A percentile compares a stretch with the other conserved stretches of the same genome.
These are phyloP conservation scores for Talaromyces sp. DNA, from an alignment of 2,329 filamentous ascomycete species.

Conservation along the genomic window DNA sequence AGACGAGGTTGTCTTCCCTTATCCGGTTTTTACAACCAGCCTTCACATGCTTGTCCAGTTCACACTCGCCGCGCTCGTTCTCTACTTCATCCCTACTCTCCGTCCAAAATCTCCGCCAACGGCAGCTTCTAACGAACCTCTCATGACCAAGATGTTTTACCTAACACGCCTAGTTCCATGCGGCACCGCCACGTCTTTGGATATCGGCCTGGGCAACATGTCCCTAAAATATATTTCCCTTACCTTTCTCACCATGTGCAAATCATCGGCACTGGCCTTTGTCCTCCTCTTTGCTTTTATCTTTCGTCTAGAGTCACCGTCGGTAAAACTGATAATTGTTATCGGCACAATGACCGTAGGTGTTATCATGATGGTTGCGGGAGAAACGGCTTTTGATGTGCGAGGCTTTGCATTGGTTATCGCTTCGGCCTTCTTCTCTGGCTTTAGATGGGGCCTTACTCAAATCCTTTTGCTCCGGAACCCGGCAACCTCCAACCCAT, in stretches of 20 bases:
- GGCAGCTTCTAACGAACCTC: conserved; percentile 41
- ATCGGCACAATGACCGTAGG: conserved; percentile 89
- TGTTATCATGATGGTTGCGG: conserved; percentile 97
- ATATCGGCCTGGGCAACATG: conserved; percentile 94
- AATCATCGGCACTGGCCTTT: conserved; percentile 92
- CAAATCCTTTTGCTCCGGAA: conserved; percentile 93
- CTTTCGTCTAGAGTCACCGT: conserved; percentile 85
- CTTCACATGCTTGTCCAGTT: conserved; percentile 97
- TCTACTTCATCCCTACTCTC: conserved; percentile 77
- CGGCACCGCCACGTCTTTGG: conserved; percentile 84
- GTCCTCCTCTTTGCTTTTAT: conserved; percentile 92
- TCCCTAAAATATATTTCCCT: conserved; percentile 93
- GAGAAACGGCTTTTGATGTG: conserved; percentile 83
- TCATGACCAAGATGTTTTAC: conserved; percentile 89
- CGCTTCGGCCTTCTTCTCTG: conserved; percentile 87
- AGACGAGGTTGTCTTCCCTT: conserved; percentile 80
- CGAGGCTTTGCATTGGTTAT: conserved; percentile 91
- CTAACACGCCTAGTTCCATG: conserved; percentile 87
- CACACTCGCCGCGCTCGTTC: conserved; percentile 66
- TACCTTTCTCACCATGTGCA: conserved; percentile 99
- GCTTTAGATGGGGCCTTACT: conserved; percentile 97
- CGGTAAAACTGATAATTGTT: conserved; percentile 77
- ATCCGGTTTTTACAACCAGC: conserved; percentile 90
- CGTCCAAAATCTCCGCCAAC: conserved; percentile 56
- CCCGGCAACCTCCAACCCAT: conserved; percentile 91